Base-by-base conservation (phyloP, 208 protist genomes). In the Leptomonas pyrrhocoris region DNA sequence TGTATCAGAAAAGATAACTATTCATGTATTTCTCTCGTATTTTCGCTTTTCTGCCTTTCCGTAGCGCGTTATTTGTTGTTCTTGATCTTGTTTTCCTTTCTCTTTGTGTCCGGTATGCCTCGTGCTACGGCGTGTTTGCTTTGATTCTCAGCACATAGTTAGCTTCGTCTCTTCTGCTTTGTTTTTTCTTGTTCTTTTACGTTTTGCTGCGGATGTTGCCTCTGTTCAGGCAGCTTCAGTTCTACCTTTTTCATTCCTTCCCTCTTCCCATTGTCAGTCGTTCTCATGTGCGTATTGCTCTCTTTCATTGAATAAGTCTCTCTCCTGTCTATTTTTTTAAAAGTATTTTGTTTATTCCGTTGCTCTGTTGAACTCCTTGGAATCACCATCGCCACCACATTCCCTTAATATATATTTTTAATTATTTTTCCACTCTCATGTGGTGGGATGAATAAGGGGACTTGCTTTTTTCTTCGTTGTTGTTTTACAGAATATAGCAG, bases 111-210 rank as follows among this genome's bases (percentile, higher is more conserved):
- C n/a, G n/a, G n/a, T n/a, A n/a, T n/a, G n/a, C n/a, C n/a, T n/a
- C n/a, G n/a, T n/a, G n/a, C n/a, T n/a, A n/a, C n/a, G n/a, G n/a
- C n/a, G n/a, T n/a, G n/a, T n/a, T n/a, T n/a, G n/a, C n/a, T n/a
- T n/a, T n/a, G n/a, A n/a, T n/a, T n/a, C n/a, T n/a, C n/a, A n/a
- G n/a, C n/a, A n/a, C n/a, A n/a, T n/a, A n/a, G n/a, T 45, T 58
- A 68, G 31, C 61, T 60, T 72, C 58, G 72, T 4, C 58, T 73
- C 63, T 78, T 73, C 36, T 1, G 6, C 38, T 42, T 42, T 13
- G 13, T 6, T 13, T 42, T 42, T 42, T 42, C 13, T 42, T 42
- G 6, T 42, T 42, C 38, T 42, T 13, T 42, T 13, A 15, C 13
- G 13, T 6, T 15, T 42, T 6, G 38, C 6, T 42, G 38, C 13